Percentiles rank a stretch among this genome's conserved stretches.
These are phyloP conservation scores for Sugiyamaella smithiae DNA, from an alignment of 805 yeast species.

Conservation along the genomic window DNA sequence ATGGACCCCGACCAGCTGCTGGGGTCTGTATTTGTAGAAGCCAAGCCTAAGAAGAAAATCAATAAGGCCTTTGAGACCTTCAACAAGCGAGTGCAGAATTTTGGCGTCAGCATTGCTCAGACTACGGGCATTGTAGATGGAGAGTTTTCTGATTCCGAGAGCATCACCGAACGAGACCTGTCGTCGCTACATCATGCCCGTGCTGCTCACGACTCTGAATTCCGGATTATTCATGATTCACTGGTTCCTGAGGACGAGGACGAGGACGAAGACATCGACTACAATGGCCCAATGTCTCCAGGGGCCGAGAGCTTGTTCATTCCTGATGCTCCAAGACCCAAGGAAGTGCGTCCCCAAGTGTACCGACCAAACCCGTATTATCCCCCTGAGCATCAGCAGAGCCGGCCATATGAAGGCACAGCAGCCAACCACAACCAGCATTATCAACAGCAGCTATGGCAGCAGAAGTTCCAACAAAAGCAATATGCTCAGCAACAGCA, in stretches of 20 bases:
- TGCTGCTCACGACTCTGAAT: conserved; percentile 17
- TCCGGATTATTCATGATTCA: conserved; percentile 22
- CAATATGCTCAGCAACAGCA: conserved; percentile 2
- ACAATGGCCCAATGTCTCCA: background rate
- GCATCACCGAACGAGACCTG: conserved; percentile 11
- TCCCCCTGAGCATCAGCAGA: background rate
- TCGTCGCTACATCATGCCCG: conserved; percentile 15
- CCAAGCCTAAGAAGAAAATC: conserved; percentile 22
- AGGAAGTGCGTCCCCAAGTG: conserved; percentile 3
- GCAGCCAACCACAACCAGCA: background rate
- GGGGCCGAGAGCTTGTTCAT: background rate
- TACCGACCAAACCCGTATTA: background rate
- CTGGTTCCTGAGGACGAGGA: conserved; percentile 12
- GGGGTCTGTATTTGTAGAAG: conserved; percentile 19
- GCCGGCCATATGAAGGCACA: background rate
- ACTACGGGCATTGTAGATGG: conserved; percentile 23
- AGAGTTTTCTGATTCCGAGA: conserved; percentile 13
- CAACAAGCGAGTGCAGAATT: conserved; percentile 21
- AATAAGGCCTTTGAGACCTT: conserved; percentile 21
- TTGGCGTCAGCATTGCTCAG: conserved; percentile 16
- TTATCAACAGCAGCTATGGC: conserved; percentile 4
- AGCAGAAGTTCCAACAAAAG: conserved; percentile 10
- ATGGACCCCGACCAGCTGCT: conserved; percentile 2
- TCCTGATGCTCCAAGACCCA: background rate
- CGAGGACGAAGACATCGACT: conserved; percentile 6